Percentiles rank a stretch among this genome's conserved stretches.
phyloP scores from a whole-genome alignment of 805 yeast species.

The Ogataea thermomethanolica region DNA sequence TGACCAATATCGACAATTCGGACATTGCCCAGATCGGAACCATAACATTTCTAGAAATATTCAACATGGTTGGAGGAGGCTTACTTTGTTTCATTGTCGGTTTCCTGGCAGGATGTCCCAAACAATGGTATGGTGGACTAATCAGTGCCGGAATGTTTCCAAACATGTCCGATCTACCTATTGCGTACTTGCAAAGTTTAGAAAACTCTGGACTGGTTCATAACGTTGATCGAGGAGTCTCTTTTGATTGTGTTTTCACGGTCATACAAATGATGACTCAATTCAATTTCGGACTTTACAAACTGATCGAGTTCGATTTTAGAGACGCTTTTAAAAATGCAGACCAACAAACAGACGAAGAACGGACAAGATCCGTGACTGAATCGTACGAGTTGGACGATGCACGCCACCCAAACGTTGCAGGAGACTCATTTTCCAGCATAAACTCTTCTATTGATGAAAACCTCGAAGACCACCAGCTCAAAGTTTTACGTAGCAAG shows the following conservation, averaged over 20 bases:
- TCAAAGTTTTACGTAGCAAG: slow-evolving; percentile 3
- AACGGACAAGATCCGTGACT: slow-evolving; percentile 16
- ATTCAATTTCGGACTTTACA: slow-evolving; percentile 74
- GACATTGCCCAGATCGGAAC: slow-evolving; percentile 74
- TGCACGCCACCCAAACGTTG: slow-evolving; percentile 2
- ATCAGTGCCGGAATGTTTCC: slow-evolving; percentile 72
- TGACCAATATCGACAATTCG: slow-evolving; percentile 57
- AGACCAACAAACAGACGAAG: slow-evolving; percentile 25
- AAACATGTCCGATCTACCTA: slow-evolving; percentile 79
- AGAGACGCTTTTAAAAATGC: slow-evolving; percentile 27
- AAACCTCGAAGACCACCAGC: slow-evolving; percentile 1
- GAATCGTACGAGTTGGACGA: slow-evolving; percentile 12
- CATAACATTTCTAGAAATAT: slow-evolving; percentile 44
- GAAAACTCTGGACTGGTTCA: slow-evolving; percentile 61
- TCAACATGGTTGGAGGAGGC: slow-evolving; percentile 46
- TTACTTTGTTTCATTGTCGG: slow-evolving; percentile 39
- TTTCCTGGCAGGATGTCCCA: slow-evolving; percentile 57
- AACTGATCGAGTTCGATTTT: slow-evolving; percentile 69
- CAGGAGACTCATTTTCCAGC: slow-evolving; percentile 4
- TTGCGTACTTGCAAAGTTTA: slow-evolving; percentile 75
- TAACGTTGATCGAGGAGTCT: slow-evolving; percentile 68
- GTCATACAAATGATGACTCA: slow-evolving; percentile 64
- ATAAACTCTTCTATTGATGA: slow-evolving; percentile 12
- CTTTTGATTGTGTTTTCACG: slow-evolving; percentile 75
- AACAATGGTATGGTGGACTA: slow-evolving; percentile 69